phyloP scores from a whole-genome alignment of 768 basidiomycete species.

The Russula brevipes region DNA sequence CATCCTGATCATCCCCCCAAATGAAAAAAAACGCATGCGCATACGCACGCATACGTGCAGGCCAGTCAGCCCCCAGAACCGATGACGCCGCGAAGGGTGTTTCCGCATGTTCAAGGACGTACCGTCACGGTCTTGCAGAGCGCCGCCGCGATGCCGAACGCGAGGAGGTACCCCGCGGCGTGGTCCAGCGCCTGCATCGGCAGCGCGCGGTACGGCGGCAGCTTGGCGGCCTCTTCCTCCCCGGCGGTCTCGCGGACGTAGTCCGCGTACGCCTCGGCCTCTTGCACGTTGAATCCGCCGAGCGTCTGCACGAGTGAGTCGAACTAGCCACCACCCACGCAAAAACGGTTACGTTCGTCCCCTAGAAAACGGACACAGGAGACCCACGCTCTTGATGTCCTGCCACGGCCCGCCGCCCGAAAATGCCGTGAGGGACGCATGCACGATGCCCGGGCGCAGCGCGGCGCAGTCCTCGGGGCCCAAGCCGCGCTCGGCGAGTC shows the following conservation, averaged over 20 bases:
- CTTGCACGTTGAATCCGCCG: slow-evolving; percentile 54
- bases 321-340: slow-evolving; percentile 37
- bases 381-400: slow-evolving; percentile 45
- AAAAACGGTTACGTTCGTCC: not conserved
- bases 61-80: too few relatives aligned
- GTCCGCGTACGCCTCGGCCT: slow-evolving; percentile 44
- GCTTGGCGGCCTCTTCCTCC: slow-evolving; percentile 14
- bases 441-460: slow-evolving; percentile 44
- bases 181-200: slow-evolving; percentile 60
- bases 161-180: slow-evolving; percentile 52
- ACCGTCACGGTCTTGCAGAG: slow-evolving; percentile 50
- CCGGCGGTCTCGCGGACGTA: slow-evolving; percentile 27
- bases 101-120: slow-evolving; percentile 1
- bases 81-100: too few relatives aligned
- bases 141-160: slow-evolving; percentile 54
- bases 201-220: slow-evolving; percentile 35
- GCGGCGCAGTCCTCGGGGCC: slow-evolving; percentile 38
- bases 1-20: slow-evolving; percentile 37
- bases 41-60: too few relatives aligned
- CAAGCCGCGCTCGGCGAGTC: slow-evolving; percentile 46
- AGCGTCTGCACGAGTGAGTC: slow-evolving; percentile 63
- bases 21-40: not conserved
- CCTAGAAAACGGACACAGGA: not conserved
- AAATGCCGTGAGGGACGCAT: slow-evolving; percentile 51
- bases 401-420: slow-evolving; percentile 56